Evolutionary conservation across 805 yeast genomes (phyloP).

Genomic region (Kuraishia ogatae): DNA sequence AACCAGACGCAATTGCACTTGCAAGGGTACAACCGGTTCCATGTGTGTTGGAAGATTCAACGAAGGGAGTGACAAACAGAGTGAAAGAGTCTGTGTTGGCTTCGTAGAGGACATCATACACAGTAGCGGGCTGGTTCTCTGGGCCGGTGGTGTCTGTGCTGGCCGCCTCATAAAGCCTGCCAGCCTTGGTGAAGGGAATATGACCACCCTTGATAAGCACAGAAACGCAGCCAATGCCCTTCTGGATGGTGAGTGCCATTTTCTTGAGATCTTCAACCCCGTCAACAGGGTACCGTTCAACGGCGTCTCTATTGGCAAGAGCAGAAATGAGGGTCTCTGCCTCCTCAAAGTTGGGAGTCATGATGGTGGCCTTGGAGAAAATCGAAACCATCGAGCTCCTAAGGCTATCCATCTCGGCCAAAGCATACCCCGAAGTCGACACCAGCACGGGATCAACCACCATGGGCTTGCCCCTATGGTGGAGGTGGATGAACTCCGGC

Average conservation of each 20-base stretch:
- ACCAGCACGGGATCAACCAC: constrained; percentile 83
- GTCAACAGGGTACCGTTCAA: constrained; percentile 19
- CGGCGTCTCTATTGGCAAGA: constrained; percentile 65
- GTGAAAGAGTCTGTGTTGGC: constrained; percentile 24
- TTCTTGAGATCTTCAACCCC: constrained; percentile 24
- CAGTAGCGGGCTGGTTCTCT: constrained; percentile 6
- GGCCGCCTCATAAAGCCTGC: constrained; percentile 3
- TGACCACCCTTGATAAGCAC: constrained; percentile 89
- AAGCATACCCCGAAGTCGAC: constrained; percentile 62
- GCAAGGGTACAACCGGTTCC: constrained; percentile 91
- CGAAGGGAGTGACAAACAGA: constrained; percentile 36
- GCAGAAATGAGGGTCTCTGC: constrained; percentile 41
- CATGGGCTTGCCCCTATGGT: constrained; percentile 26
- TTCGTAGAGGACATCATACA: constrained; percentile 19
- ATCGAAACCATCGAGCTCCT: constrained; percentile 31
- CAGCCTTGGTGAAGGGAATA: constrained; percentile 32
- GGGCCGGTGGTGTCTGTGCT: neutral
- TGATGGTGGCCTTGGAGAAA: constrained; percentile 41
- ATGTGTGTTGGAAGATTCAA: constrained; percentile 53
- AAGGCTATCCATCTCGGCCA: constrained; percentile 41
- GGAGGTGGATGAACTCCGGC: constrained; percentile 21
- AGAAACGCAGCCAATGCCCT: constrained; percentile 33
- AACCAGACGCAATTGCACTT: constrained; percentile 67
- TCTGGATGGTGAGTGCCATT: constrained; percentile 30
- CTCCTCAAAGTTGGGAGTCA: constrained; percentile 79